Conservation (phyloP, 1,139 yeast species). For the Hansenula sp. region DNA sequence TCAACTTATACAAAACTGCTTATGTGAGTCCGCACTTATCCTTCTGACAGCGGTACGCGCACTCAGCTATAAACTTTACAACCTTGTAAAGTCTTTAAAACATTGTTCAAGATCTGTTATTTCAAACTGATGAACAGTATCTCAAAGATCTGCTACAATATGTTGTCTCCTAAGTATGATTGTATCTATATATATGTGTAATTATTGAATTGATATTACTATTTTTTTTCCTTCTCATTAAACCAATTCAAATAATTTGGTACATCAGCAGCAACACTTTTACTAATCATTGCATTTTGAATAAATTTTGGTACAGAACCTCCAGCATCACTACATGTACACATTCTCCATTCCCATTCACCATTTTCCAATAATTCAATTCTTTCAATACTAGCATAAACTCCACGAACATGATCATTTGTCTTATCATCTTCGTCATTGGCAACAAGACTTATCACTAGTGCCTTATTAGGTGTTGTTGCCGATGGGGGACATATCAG, state of each 20-base stretch:
- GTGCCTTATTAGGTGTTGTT: slow-evolving; percentile 33
- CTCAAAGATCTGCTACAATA: too few relatives aligned
- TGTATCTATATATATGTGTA: too few relatives aligned
- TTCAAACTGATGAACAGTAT: too few relatives aligned
- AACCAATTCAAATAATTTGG: slow-evolving; percentile 57
- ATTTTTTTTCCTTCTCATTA: slow-evolving; percentile 1
- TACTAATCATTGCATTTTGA: slow-evolving; percentile 50
- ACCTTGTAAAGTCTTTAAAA: too few relatives aligned
- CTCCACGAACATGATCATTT: slow-evolving; percentile 32
- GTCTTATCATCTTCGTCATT: slow-evolving; percentile 22
- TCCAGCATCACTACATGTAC: slow-evolving; percentile 51
- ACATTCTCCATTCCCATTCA: slow-evolving; percentile 57
- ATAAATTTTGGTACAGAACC: slow-evolving; percentile 66
- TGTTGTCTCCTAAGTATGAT: too few relatives aligned
- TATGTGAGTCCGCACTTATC: too few relatives aligned
- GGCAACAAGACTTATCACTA: slow-evolving; percentile 51
- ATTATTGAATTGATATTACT: too few relatives aligned
- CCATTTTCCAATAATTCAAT: slow-evolving; percentile 37
- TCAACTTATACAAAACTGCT: too few relatives aligned
- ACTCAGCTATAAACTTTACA: too few relatives aligned
- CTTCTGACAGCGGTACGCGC: too few relatives aligned
- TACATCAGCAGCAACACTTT: slow-evolving; percentile 63
- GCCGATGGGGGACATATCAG: slow-evolving; percentile 35
- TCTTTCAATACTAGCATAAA: slow-evolving; percentile 59
- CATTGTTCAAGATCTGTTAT: too few relatives aligned